Percentiles rank a stretch among this genome's conserved stretches.
Evolutionary conservation across 1,284 basidiomycete species (phyloP).

Genomic region (Cutaneotrichosporon sp.): DNA sequence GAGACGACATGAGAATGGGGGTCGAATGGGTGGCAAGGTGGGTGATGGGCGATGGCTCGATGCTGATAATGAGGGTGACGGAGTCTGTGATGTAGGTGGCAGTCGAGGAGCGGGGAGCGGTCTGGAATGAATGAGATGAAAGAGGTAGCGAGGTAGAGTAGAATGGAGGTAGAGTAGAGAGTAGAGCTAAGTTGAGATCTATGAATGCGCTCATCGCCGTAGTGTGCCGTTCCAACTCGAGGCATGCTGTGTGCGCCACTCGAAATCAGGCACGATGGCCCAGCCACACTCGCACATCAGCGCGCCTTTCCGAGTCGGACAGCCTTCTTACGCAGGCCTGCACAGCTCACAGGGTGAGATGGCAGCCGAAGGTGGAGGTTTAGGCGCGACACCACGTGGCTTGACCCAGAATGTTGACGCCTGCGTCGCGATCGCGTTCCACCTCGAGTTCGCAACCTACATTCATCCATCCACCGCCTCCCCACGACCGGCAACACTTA

Average conservation of each 20-base stretch:
- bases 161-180: no score
- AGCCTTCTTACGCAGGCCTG: neutral
- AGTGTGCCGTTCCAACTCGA: no score
- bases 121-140: no score
- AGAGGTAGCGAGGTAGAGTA: no score
- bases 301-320: neutral
- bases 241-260: neutral
- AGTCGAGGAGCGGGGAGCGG: neutral
- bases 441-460: neutral
- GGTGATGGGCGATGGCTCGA: no score
- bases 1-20: neutral
- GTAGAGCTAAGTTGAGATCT: neutral
- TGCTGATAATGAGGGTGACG: neutral
- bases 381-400: constrained; percentile 4
- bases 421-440: neutral
- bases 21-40: neutral
- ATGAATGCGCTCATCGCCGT: no score
- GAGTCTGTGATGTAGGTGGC: neutral
- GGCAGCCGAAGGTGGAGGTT: neutral
- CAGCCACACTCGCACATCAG: no score
- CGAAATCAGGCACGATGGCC: neutral
- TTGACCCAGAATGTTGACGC: neutral
- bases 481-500: neutral
- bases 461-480: neutral
- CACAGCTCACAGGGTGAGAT: no score